Percentiles rank a stretch among this genome's conserved stretches.
Evolutionary conservation across 208 protist species (phyloP).

Genomic region (Willaertia magna): DNA sequence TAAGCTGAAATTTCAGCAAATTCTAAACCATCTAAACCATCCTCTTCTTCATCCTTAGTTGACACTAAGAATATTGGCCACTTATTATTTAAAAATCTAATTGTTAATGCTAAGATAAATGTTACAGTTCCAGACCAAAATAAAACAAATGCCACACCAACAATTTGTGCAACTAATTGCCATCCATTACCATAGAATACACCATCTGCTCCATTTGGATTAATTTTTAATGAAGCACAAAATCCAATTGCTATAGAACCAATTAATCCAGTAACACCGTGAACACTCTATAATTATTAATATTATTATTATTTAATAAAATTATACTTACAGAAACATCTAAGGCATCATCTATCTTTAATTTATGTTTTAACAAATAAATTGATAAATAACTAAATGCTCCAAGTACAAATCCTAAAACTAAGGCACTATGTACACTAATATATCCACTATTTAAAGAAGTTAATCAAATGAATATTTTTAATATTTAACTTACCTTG

Average conservation of each 20-base stretch:
- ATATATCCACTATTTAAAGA: slow-evolving; percentile 50
- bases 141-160: slow-evolving; percentile 14
- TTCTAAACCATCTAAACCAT: slow-evolving; percentile 15
- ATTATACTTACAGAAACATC: slow-evolving; percentile 29
- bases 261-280: slow-evolving; percentile 44
- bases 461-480: too few species aligned
- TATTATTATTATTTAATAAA: neutral
- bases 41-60: neutral
- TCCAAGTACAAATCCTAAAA: slow-evolving; percentile 37
- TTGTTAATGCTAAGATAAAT: neutral
- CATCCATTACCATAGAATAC: slow-evolving; percentile 23
- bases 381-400: slow-evolving; percentile 26
- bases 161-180: slow-evolving; percentile 25
- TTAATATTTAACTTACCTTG: too few species aligned
- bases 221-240: neutral
- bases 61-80: neutral
- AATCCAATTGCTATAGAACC: slow-evolving; percentile 40
- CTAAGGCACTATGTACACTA: slow-evolving; percentile 25
- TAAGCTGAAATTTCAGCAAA: slow-evolving; percentile 7
- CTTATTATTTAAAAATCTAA: slow-evolving; percentile 4
- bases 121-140: slow-evolving; percentile 24
- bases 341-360: slow-evolving; percentile 47
- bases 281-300: slow-evolving; percentile 14
- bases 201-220: slow-evolving; percentile 15
- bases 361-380: slow-evolving; percentile 35